A percentile compares a stretch with the other conserved stretches of the same genome.
These are phyloP conservation scores for Emmonsiellopsis sp. DNA, from an alignment of 2,329 filamentous ascomycete species.

Conservation along the genomic window DNA sequence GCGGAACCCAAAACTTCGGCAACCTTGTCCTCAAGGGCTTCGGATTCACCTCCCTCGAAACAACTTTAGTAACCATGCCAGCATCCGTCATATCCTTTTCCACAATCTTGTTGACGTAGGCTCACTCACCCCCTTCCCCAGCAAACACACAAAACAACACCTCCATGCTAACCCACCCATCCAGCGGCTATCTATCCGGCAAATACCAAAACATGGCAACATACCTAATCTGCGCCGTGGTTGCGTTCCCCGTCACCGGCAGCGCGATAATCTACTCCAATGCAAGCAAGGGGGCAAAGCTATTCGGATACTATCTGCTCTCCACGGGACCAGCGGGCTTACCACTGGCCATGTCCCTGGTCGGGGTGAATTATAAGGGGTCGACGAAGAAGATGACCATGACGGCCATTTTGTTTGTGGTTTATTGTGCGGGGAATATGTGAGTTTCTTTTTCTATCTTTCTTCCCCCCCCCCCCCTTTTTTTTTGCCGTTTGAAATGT, in stretches of 20 bases:
- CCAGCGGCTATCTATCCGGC: constrained; percentile 44
- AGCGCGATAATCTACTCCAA: constrained; percentile 47
- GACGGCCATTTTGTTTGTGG: constrained; percentile 47
- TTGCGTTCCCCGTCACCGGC: constrained; percentile 45
- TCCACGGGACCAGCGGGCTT: constrained; percentile 46
- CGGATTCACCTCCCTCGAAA: constrained; percentile 46
- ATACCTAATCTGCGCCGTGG: constrained; percentile 42
- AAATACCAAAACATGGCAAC: constrained; percentile 45
- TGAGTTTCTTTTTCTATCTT: neutral
- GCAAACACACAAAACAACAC: too few species aligned
- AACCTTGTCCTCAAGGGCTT: constrained; percentile 51
- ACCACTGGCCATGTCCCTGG: constrained; percentile 47
- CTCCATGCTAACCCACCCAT: constrained; percentile 13
- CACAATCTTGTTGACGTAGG: neutral
- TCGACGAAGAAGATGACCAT: constrained; percentile 55
- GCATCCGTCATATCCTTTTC: constrained; percentile 45
- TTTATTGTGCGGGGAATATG: constrained; percentile 50
- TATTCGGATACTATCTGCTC: constrained; percentile 52
- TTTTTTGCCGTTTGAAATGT: neutral
- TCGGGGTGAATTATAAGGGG: constrained; percentile 48
- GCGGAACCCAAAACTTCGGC: constrained; percentile 51
- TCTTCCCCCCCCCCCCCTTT: neutral
- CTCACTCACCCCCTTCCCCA: constrained; percentile 27
- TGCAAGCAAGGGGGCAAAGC: constrained; percentile 35
- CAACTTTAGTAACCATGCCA: constrained; percentile 51